Base-by-base conservation (phyloP, 2,329 filamentous ascomycete species). In the Samsoniella hepiali region DNA sequence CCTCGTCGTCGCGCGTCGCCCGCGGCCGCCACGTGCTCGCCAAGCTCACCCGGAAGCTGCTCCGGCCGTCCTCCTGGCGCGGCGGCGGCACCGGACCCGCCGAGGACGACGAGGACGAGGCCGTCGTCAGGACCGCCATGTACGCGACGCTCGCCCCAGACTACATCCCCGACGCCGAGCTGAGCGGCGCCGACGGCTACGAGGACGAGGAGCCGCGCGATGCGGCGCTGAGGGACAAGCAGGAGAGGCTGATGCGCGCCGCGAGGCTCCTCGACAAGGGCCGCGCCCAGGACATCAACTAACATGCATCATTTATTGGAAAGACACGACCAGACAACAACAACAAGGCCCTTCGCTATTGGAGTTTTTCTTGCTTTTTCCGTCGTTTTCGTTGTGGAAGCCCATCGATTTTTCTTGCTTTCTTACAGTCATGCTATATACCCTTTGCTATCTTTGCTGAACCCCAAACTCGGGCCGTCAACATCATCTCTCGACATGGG, bases 211-310 rank as follows among this genome's bases (percentile, higher is more conserved):
- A 67, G 65, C 10, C 51, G 15, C 32, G 32, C 7, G 67, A 64
- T 47, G 69, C 69, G 9, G 71, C 71, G 2, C 66, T 78, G 53
- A 70, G 68, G 54, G 72, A 76, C 53, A 77, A 72, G 64, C 72
- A 75, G 57, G 76, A 77, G 47, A 73, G 80, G 58, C 65, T 82
- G 34, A 69, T 72, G 47, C 72, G 79, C 36, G 79, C 80, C 1
- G 73, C 76, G 36, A 72, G 70, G 61, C 68, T 82, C 58, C 70
- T 81, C 45, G 68, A 69, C 36, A 40, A 40, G 38, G n/a, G 31
- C n/a, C 51, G 9, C 51, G 42, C 40, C 22, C 22, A 22, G 22
- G 22, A 22, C 22, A 22, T 22, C 22, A 22, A 22, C n/a, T 47
- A 29, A 47, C 27, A 29, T 22, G 5, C n/a, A 47, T 47, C 44